These are phyloP conservation scores for Hortaea sp. DNA, from an alignment of 2,329 filamentous ascomycete genomes.

Conservation along the genomic window DNA sequence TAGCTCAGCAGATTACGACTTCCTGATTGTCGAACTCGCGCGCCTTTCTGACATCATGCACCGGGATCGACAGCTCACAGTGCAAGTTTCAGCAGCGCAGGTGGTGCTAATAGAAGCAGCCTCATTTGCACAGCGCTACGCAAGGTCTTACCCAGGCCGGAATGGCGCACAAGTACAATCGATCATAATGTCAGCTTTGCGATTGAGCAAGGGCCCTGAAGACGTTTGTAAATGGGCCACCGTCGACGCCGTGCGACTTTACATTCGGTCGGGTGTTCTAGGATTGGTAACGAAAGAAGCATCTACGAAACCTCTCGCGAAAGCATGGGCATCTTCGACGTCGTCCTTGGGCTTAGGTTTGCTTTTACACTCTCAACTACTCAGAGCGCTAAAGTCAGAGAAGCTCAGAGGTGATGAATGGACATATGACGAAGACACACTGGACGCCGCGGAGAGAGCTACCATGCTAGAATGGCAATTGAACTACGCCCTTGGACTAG, in stretches of 20 bases:
- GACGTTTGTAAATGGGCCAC: constrained; percentile 28
- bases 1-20: constrained; percentile 16
- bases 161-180: constrained; percentile 5
- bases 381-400: constrained; percentile 6
- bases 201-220: constrained; percentile 10
- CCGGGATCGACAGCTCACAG: background rate
- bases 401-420: constrained; percentile 8
- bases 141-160: constrained; percentile 13
- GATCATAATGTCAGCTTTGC: constrained; percentile 14
- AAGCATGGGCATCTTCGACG: constrained; percentile 13
- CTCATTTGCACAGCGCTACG: constrained; percentile 19
- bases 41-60: background rate
- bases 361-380: constrained; percentile 13
- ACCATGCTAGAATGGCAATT: constrained; percentile 36
- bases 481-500: constrained; percentile 12
- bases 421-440: constrained; percentile 23
- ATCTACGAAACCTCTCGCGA: constrained; percentile 33
- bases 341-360: constrained; percentile 11
- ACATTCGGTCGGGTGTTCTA: constrained; percentile 50
- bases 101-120: constrained; percentile 10
- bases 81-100: background rate
- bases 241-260: constrained; percentile 49
- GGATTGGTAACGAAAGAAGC: constrained; percentile 43
- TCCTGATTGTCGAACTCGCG: constrained; percentile 8
- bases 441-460: constrained; percentile 24